Conservation (phyloP, 495 filamentous ascomycete species). For the Pseudoneurospora amorphoporcata region DNA sequence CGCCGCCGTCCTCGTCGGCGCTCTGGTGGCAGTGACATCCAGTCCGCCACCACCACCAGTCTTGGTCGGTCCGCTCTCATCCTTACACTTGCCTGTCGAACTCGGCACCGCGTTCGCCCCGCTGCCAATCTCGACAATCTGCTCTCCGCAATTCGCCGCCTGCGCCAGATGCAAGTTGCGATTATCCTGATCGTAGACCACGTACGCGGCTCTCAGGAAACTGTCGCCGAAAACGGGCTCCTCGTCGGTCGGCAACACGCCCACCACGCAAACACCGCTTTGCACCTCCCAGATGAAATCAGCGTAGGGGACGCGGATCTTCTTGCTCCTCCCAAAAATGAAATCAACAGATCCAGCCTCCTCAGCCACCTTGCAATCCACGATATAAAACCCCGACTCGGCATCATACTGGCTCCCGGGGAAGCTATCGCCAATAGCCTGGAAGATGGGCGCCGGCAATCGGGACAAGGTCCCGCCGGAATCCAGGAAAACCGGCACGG, state of each 20-base stretch:
- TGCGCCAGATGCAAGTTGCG: constrained; percentile 25
- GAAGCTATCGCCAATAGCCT: constrained; percentile 15
- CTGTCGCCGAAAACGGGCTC: constrained; percentile 22
- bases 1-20: constrained; percentile 3
- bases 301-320: constrained; percentile 49
- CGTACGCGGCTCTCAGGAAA: constrained; percentile 25
- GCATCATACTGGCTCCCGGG: constrained; percentile 13
- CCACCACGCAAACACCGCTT: constrained; percentile 24
- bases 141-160: constrained; percentile 23
- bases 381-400: constrained; percentile 36
- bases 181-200: constrained; percentile 29
- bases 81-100: constrained; percentile 7
- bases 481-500: constrained; percentile 22
- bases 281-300: constrained; percentile 46
- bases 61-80: not conserved
- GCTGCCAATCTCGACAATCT: constrained; percentile 13
- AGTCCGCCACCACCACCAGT: not conserved
- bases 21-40: constrained; percentile 6
- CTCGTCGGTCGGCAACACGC: constrained; percentile 10
- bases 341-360: constrained; percentile 46
- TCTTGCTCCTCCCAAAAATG: constrained; percentile 32
- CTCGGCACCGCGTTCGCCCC: constrained; percentile 11
- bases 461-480: constrained; percentile 16
- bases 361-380: constrained; percentile 48
- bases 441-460: constrained; percentile 17